Base-by-base conservation (phyloP, 495 filamentous ascomycete species). In the Penicillium roqueforti region DNA sequence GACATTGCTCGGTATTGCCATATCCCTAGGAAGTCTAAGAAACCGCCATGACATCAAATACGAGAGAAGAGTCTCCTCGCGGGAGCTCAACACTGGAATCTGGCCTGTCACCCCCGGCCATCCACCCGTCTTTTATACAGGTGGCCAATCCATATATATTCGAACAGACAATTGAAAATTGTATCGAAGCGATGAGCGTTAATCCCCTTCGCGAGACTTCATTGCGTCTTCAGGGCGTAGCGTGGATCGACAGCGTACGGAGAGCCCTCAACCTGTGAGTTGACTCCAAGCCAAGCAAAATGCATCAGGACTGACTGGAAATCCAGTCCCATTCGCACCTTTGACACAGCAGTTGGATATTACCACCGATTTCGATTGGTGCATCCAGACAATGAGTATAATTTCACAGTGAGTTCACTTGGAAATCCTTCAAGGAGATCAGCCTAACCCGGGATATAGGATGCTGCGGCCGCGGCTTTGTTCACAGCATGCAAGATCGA, bases 401-500 rank as follows among this genome's bases (percentile, higher is more conserved):
- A 70, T 54, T 80, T 73, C 55, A 67, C 73, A 59, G 80, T 82
- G 67, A 39, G 60, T 50, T 50, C 16, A 5, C 16, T 23, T 0
- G 20, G n/a, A 8, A 42, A 45, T 19, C 14, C 16, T 5, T 40
- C n/a, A 13, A 42, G 9, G 6, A 20, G 4, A 9, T 8, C 13
- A 40, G 11, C 38, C 59, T 72, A 38, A 71, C 52, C 46, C 18
- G 8, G 18, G 6, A 10, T 46, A 26, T 47, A 86, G 81, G 93
- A 97, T 67, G 91, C 90, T 4, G 89, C 91, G 3, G 82, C 91
- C 0, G 92, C 93, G 11, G 84, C 89, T 26, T 76, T 98, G 28
- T 92, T 97, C 61, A 86, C 87, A 16, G 91, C 91, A 32, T 97
- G 92, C 80, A 98, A 98, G 70, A 91, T 92, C 40, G 93, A 98